Conservation (phyloP, 1,284 basidiomycete species). For the Ganoderma sinense region DNA sequence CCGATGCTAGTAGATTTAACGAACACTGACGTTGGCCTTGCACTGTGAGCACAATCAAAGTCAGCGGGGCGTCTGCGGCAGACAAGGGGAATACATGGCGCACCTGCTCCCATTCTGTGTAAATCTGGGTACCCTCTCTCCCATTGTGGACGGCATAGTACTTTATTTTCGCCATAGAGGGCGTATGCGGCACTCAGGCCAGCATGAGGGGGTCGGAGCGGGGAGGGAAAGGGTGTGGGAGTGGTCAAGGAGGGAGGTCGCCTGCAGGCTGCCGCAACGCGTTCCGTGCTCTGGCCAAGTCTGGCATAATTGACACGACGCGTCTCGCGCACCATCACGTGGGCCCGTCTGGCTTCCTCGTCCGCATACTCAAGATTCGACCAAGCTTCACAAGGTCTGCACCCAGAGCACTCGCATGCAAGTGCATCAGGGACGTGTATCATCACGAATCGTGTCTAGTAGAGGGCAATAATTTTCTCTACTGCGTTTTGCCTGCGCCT, state of each 20-base stretch:
- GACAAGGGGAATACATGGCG: constrained; percentile 1
- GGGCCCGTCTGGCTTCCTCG: neutral
- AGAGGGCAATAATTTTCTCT: neutral
- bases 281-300: neutral
- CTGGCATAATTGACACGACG: neutral
- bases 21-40: constrained; percentile 23
- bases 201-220: neutral
- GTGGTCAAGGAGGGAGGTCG: no score
- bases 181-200: neutral
- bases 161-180: constrained; percentile 41
- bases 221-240: neutral
- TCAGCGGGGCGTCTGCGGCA: neutral
- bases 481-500: neutral
- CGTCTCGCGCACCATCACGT: constrained; percentile 14
- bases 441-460: constrained; percentile 4
- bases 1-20: neutral
- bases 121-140: constrained; percentile 59
- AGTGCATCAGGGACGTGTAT: neutral
- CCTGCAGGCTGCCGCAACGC: neutral
- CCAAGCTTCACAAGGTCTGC: neutral
- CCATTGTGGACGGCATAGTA: constrained; percentile 67
- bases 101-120: constrained; percentile 63
- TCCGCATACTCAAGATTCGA: neutral
- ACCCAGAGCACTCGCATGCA: neutral
- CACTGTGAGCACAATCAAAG: neutral